Conservation (phyloP, 208 protist species). For the Blechomonas ayalai region DNA sequence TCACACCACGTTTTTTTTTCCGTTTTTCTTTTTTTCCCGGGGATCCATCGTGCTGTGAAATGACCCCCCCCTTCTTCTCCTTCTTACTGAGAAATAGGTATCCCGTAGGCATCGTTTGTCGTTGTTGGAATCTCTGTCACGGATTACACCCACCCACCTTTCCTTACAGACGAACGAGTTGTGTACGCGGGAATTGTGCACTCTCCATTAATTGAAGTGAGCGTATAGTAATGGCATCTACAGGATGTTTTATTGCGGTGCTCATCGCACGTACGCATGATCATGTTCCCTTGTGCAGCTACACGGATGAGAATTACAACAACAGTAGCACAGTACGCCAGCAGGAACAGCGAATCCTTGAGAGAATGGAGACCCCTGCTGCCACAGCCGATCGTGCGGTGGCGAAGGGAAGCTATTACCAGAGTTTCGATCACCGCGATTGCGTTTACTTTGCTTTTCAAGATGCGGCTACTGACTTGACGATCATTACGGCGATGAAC, state of each 20-base stretch:
- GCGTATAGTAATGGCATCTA: conserved; percentile 54
- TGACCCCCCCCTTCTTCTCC: neutral
- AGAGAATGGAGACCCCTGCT: conserved; percentile 74
- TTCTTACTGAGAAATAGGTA: neutral
- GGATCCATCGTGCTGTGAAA: too few species aligned
- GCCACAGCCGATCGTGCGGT: conserved; percentile 20
- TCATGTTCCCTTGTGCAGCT: conserved; percentile 72
- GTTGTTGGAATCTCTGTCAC: neutral
- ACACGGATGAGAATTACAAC: conserved; percentile 80
- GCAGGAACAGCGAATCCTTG: conserved; percentile 80
- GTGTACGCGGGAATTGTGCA: too few species aligned
- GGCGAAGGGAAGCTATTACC: conserved; percentile 74
- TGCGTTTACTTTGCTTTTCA: conserved; percentile 89
- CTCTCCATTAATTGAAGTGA: too few species aligned
- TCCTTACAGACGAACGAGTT: too few species aligned
- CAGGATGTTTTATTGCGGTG: conserved; percentile 84
- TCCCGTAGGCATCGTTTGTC: neutral
- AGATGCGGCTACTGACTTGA: conserved; percentile 76
- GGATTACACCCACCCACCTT: neutral
- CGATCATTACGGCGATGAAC: conserved; percentile 84
- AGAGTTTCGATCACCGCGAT: conserved; percentile 87
- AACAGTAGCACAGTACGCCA: conserved; percentile 59
- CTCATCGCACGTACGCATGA: conserved; percentile 82
- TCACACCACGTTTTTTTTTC: too few species aligned
- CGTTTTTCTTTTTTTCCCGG: too few species aligned